Evolutionary conservation across 2,329 filamentous ascomycete species (phyloP), one percentile per base, ranked within the genome.

Genomic region (Talaromyces sp.): DNA sequence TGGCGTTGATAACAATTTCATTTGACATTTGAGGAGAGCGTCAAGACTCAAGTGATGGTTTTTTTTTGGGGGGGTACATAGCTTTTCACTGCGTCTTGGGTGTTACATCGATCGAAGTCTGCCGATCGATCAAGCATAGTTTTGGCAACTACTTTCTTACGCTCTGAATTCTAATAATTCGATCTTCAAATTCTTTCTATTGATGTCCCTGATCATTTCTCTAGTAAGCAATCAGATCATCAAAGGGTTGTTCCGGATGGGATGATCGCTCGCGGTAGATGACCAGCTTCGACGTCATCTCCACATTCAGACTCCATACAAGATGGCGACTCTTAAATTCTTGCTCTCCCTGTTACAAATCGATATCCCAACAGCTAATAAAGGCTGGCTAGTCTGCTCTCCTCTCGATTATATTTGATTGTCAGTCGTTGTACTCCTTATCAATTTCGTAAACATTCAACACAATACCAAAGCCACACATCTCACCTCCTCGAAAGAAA

Each of bases 231-330:
- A 25, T 5, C 18, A 9, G 2, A 7, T n/a, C n/a, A n/a, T n/a
- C 2, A 21, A 35, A 35, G 12, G 11, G 28, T 54, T 31, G 50
- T 35, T 23, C 50, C 11, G n/a, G 8, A 23, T 5, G 21, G 14
- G 31, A 35, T 37, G 31, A 14, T 54, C 50, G 9, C n/a, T 35
- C 50, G 3, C 5, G 9, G 42, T 18, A 40, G 40, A 59, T 63
- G 61, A 63, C 48, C 48, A 37, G 37, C 28, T 55, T 60, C 56
- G 23, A 63, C 61, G 61, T 63, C 61, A 63, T 63, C 33, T 23
- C 50, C 11, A 14, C 12, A 21, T 25, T 6, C 18, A 16, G 21
- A 16, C 23, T 31, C 14, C 46, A 44, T 44, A 8, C 2, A 33
- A 31, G 28, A 35, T 14, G 50, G 50, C 50, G 31, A 37, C 50